phyloP scores from a whole-genome alignment of 768 basidiomycete species.

The Pulveroboletus sp. region DNA sequence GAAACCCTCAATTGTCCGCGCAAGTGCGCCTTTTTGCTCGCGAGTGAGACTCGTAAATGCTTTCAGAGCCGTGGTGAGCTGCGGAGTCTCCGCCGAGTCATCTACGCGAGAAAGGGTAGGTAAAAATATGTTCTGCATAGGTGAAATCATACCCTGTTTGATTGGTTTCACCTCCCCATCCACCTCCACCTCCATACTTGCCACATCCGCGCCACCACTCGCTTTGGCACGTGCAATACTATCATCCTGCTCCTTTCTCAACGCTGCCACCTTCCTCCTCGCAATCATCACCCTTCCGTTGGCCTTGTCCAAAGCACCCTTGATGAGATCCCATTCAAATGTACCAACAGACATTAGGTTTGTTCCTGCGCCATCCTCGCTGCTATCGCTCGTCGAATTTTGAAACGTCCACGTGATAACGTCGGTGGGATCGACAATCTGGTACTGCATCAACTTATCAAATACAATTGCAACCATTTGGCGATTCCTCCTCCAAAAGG shows the following conservation, averaged over 20 bases:
- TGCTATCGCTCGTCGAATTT: slow-evolving; percentile 38
- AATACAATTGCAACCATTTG: slow-evolving; percentile 92
- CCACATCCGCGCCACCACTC: slow-evolving; percentile 45
- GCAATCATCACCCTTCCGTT: slow-evolving; percentile 83
- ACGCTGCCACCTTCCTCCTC: slow-evolving; percentile 60
- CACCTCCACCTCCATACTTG: slow-evolving; percentile 67
- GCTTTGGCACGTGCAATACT: slow-evolving; percentile 73
- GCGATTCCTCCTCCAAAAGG: slow-evolving; percentile 80
- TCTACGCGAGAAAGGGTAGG: slow-evolving; percentile 26
- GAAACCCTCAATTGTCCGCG: slow-evolving; percentile 73
- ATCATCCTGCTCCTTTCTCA: slow-evolving; percentile 89
- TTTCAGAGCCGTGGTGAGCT: slow-evolving; percentile 66
- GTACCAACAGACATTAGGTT: slow-evolving; percentile 41
- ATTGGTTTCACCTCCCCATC: slow-evolving; percentile 68
- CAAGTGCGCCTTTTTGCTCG: slow-evolving; percentile 72
- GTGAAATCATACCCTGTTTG: slow-evolving; percentile 30
- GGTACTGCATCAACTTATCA: slow-evolving; percentile 98
- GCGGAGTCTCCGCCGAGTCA: slow-evolving; percentile 57
- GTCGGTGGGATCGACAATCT: slow-evolving; percentile 91
- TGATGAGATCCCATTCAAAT: slow-evolving; percentile 83
- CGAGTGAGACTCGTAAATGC: slow-evolving; percentile 68
- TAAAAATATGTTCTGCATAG: not conserved
- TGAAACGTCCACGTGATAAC: slow-evolving; percentile 83
- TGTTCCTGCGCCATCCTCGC: slow-evolving; percentile 35
- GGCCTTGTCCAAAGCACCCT: slow-evolving; percentile 82